Evolutionary conservation across 306 rosid genomes (phyloP).

Genomic region (Vicia sativa): DNA sequence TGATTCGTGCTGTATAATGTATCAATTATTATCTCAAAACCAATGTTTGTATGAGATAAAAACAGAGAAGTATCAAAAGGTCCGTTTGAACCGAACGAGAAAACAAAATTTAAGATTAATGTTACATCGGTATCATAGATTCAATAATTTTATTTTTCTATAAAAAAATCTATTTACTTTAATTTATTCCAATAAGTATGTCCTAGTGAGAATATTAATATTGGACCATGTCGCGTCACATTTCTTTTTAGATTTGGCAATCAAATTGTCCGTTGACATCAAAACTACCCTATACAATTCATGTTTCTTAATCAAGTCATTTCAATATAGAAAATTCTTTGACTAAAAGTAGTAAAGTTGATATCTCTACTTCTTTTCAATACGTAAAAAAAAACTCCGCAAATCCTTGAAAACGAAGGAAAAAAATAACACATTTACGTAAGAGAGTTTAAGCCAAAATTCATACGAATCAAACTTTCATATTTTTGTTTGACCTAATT

Average conservation of each 20-base stretch:
- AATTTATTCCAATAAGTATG: not conserved
- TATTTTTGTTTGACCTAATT: too few relatives aligned
- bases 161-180: too few relatives aligned
- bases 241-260: not conserved
- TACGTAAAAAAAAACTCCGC: too few relatives aligned
- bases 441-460: too few relatives aligned
- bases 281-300: not conserved
- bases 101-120: not conserved
- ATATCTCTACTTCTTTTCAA: too few relatives aligned
- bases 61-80: not conserved
- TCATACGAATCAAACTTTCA: too few relatives aligned
- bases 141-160: not conserved
- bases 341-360: too few relatives aligned
- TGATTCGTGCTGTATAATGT: too few relatives aligned
- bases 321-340: not conserved
- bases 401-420: too few relatives aligned
- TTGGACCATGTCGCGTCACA: constrained; percentile 18
- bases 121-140: not conserved
- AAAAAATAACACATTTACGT: too few relatives aligned
- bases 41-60: not conserved
- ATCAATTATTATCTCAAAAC: not conserved
- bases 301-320: not conserved
- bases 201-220: not conserved
- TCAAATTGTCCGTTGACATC: constrained; percentile 20
- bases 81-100: not conserved